Conservation (phyloP, 2,329 filamentous ascomycete species). For the Fusarium ambrosium region DNA sequence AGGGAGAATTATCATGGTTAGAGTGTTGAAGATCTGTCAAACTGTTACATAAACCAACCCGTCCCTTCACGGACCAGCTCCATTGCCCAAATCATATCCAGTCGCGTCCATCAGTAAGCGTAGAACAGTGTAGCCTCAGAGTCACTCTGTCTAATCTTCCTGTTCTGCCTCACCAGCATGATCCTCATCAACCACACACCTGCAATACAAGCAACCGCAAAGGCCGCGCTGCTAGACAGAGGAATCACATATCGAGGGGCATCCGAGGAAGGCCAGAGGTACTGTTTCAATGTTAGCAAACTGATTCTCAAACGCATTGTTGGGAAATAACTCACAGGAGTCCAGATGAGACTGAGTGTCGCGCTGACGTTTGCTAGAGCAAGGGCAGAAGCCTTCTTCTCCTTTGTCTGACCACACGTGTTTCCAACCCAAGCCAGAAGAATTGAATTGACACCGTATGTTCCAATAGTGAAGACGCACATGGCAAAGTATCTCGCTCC, state of each 20-base stretch:
- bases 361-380: slow-evolving; percentile 47
- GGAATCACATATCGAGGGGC: slow-evolving; percentile 40
- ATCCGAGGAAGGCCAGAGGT: slow-evolving; percentile 39
- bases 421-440: slow-evolving; percentile 59
- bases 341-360: slow-evolving; percentile 40
- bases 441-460: slow-evolving; percentile 57
- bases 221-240: slow-evolving; percentile 38
- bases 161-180: slow-evolving; percentile 47
- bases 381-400: slow-evolving; percentile 62
- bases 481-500: slow-evolving; percentile 48
- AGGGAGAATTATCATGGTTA: not conserved
- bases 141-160: slow-evolving; percentile 42
- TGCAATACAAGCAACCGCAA: slow-evolving; percentile 52
- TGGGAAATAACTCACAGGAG: slow-evolving; percentile 21
- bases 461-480: slow-evolving; percentile 55
- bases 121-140: slow-evolving; percentile 43
- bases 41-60: not conserved
- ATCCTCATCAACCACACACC: slow-evolving; percentile 46
- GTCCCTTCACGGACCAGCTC: not conserved
- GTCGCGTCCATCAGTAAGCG: slow-evolving; percentile 27
- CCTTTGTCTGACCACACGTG: slow-evolving; percentile 60
- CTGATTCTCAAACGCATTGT: too few relatives aligned
- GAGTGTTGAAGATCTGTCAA: not conserved
- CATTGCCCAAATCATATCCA: not conserved
- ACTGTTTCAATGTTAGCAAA: slow-evolving; percentile 15